Base-by-base conservation (phyloP, 192 early-diverging fungal genomes). In the Coemansia nantahalensis region DNA sequence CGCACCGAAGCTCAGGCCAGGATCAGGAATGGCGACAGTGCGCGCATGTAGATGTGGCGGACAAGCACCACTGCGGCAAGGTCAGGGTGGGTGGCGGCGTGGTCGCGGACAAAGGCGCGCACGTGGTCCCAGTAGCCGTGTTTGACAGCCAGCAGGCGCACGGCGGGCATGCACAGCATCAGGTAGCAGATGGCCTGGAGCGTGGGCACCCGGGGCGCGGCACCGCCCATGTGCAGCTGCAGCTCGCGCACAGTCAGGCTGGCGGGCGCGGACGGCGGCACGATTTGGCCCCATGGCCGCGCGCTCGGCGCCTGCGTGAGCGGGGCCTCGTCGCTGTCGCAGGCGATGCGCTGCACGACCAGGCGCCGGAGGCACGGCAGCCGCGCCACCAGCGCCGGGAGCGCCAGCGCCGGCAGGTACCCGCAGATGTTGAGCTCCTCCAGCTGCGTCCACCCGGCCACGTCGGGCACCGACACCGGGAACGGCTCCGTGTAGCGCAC, bases 111-210 rank as follows among this genome's bases (percentile, higher is more conserved):
- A 39, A 70, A 61, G 21, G 31, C 24, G 8, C 41, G 46, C 2
- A 62, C 48, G 4, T 43, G 24, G 11, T 26, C 6, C 12, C 55
- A 52, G 37, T 70, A 63, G 11, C 48, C 51, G 12, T 54, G 61
- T 36, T 63, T 70, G 12, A 70, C 41, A 1, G 60, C 60, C 35
- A 70, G 46, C 12, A 19, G 37, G 1, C 24, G 37, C 13, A 58
- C 45, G 14, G 16, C 2, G 2, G 67, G 60, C 50, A 70, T 58
- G 32, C 59, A 52, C 17, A 62, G 12, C 6, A 70, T 41, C 26
- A 70, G 8, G 42, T 51, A 70, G 41, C 60, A 63, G 10, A 70
- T 62, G 7, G 41, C 60, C 41, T 70, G 67, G 35, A 70, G 33
- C 16, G 60, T 63, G 5, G 60, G 37, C 1, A 36, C 38, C 5